Base-by-base conservation (phyloP, 2,329 filamentous ascomycete genomes). In the Boeremia exigua region DNA sequence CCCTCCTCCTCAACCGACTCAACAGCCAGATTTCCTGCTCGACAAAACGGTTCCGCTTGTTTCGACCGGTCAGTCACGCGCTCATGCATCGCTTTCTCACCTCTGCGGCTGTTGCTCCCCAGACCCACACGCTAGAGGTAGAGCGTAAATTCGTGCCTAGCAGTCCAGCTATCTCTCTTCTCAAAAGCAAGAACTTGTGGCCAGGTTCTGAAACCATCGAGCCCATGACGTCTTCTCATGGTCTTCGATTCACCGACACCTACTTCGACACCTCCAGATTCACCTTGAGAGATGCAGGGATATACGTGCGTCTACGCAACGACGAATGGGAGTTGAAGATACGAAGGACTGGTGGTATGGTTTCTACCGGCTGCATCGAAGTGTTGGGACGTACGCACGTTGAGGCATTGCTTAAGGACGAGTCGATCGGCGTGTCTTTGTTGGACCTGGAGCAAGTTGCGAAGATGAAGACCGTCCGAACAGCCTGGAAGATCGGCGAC, bases 121-220 rank as follows among this genome's bases (percentile, higher is more conserved):
- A 25, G 10, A 28, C 8, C 7, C 23, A 10, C 4, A 17, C 6
- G n/a, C 42, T 56, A 11, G 47, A 51, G 43, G 23, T 46, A 19
- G 47, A 56, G 40, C 47, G 40, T 12, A 51, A 47, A 32, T 51
- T 56, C 34, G 12, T 27, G 5, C 40, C 46, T 8, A 33, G 15
- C 17, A 30, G 25, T 4, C 14, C 15, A 10, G n/a, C 23, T 7
- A 6, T 45, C 6, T 10, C 30, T 29, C 6, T 9, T 12, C 40
- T 56, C 17, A 44, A n/a, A 29, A 40, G 11, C 34, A 34, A 47
- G 9, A 32, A 56, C 17, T 7, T 10, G 10, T 37, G 29, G 29
- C 39, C 39, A 23, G 33, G 23, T 17, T 7, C 23, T 27, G 33
- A 47, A 12, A n/a, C 17, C 17, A 8, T 47, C 19, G 15, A 9